Evolutionary conservation across 1,284 basidiomycete species (phyloP).

Genomic region (Fomitopsis schrenkii): DNA sequence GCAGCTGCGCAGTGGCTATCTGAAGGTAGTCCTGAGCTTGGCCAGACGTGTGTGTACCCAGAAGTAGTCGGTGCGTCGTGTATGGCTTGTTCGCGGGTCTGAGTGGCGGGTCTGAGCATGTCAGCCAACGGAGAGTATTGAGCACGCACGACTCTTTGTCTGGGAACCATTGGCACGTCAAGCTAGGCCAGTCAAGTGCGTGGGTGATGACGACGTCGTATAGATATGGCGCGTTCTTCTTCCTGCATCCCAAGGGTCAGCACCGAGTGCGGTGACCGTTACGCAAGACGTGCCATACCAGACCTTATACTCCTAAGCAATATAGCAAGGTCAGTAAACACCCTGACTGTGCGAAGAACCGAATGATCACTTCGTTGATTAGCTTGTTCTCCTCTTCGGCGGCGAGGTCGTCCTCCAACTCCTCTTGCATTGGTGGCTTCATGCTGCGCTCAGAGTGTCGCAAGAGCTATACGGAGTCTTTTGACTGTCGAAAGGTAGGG

Average conservation of each 20-base stretch:
- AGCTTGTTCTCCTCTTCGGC: conserved; percentile 88
- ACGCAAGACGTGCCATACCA: conserved; percentile 46
- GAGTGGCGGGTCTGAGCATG: not conserved
- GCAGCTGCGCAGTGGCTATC: conserved; percentile 93
- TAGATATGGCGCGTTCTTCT: conserved; percentile 96
- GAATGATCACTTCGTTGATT: conserved; percentile 78
- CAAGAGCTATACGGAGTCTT: not conserved
- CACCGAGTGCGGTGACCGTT: not conserved
- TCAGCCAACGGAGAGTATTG: not conserved
- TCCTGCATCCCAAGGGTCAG: conserved; percentile 48
- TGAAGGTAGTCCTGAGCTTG: conserved; percentile 95
- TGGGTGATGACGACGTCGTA: conserved; percentile 98
- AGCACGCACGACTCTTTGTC: conserved; percentile 84
- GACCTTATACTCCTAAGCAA: conserved; percentile 73
- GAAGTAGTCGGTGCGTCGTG: conserved; percentile 88
- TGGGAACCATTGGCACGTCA: conserved; percentile 99
- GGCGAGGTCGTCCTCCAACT: conserved; percentile 76
- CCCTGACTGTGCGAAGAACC: not conserved
- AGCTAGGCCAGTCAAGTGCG: conserved; percentile 95
- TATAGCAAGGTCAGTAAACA: not conserved
- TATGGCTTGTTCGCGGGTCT: conserved; percentile 89
- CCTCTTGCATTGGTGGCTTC: conserved; percentile 64
- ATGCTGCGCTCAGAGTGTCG: conserved; percentile 21
- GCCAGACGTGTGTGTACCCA: conserved; percentile 97
- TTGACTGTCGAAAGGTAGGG: not conserved